These are phyloP conservation scores for Cladorrhinum sp. DNA, from an alignment of 2,329 filamentous ascomycete species.

Conservation along the genomic window DNA sequence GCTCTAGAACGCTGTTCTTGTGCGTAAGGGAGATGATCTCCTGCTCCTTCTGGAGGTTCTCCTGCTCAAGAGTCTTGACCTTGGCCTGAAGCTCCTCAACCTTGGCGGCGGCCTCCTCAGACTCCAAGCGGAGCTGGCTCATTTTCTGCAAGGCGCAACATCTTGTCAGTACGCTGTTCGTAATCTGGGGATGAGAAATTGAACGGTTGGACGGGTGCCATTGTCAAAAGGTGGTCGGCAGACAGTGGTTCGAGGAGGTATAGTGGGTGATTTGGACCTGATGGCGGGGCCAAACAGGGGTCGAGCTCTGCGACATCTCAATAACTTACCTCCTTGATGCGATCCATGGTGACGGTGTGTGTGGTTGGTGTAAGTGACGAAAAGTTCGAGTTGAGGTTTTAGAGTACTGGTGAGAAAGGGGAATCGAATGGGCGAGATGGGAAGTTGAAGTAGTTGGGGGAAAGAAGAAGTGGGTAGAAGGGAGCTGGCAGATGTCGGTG, in stretches of 20 bases:
- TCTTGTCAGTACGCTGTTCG: conserved; percentile 25
- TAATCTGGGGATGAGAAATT: not conserved
- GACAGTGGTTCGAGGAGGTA: conserved; percentile 26
- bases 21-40: conserved; percentile 95
- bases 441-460: conserved; percentile 13
- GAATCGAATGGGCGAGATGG: conserved; percentile 9
- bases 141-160: conserved; percentile 66
- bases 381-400: conserved; percentile 1
- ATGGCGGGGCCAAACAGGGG: conserved; percentile 34
- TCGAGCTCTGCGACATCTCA: conserved; percentile 16
- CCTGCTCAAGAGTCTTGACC: conserved; percentile 89
- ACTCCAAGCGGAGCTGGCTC: conserved; percentile 89
- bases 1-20: conserved; percentile 89
- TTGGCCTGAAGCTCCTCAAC: conserved; percentile 83
- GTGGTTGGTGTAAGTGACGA: not conserved
- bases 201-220: not conserved
- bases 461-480: conserved; percentile 24
- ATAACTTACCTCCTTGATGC: conserved; percentile 77
- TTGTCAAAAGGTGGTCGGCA: conserved; percentile 13
- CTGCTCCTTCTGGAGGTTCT: conserved; percentile 95
- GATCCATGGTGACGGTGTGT: conserved; percentile 63
- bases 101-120: conserved; percentile 77
- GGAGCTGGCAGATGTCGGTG: conserved; percentile 19
- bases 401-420: conserved; percentile 4
- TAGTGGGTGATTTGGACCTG: conserved; percentile 20